Evolutionary conservation across 2,329 filamentous ascomycete species (phyloP).

Genomic region (Ceratocystis diversiconidia): DNA sequence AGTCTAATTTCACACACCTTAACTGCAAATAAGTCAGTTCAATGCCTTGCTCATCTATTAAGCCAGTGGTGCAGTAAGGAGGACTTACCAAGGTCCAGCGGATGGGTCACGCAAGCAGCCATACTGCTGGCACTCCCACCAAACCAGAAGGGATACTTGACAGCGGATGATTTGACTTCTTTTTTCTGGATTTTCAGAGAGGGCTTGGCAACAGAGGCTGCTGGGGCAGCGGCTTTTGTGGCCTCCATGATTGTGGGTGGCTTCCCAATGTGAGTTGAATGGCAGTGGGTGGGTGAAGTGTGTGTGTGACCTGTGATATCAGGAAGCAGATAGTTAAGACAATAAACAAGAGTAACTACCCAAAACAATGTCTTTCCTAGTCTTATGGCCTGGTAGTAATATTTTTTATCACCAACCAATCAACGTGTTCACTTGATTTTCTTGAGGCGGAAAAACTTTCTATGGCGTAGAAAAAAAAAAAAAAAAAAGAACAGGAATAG

Average conservation of each 20-base stretch:
- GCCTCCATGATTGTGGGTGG: slow-evolving; percentile 8
- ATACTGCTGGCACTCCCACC: slow-evolving; percentile 87
- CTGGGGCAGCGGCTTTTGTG: background rate
- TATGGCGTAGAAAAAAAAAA: background rate
- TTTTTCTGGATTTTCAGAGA: slow-evolving; percentile 14
- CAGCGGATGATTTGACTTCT: slow-evolving; percentile 24
- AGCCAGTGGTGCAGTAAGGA: background rate
- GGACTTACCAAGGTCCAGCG: slow-evolving; percentile 70
- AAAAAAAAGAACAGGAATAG: background rate
- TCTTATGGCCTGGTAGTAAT: background rate
- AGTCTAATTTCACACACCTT: slow-evolving; percentile 29
- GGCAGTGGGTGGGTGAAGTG: background rate
- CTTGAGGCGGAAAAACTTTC: background rate
- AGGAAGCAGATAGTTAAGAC: background rate
- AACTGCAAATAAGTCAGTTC: slow-evolving; percentile 28
- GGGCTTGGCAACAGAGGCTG: background rate
- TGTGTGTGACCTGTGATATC: background rate
- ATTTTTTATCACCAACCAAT: background rate
- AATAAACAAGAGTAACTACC: background rate
- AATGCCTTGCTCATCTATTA: background rate
- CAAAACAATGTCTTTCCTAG: background rate
- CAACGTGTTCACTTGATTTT: background rate
- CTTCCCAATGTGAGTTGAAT: background rate
- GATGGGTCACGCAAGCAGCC: slow-evolving; percentile 84
- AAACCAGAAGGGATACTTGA: slow-evolving; percentile 81